Evolutionary conservation across 768 basidiomycete species (phyloP), one percentile per base, ranked within the genome.

Genomic region (Boletus sensibilis): DNA sequence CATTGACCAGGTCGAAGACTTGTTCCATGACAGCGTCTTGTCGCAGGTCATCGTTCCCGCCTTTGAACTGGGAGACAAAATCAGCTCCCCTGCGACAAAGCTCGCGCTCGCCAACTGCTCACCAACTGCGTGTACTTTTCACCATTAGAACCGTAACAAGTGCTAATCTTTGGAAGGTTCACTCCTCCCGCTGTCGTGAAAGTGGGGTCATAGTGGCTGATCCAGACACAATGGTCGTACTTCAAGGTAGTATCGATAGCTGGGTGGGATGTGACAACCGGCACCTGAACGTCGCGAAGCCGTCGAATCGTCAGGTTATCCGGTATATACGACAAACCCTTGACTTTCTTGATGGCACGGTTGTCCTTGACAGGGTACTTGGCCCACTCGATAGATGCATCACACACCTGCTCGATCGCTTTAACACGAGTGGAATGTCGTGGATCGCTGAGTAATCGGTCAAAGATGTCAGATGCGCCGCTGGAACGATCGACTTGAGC

Each of bases 11-110:
- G 20, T 84, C 84, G 65, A 99, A 99, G 2, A 97, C 93, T 72
- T 99, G 97, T 66, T 98, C 93, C 95, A 99, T 98, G 50, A 98
- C 94, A 1, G 95, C 95, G 67, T 99, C 97, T 72, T 99, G 97
- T 39, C 97, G 86, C 44, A 97, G 70, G 65, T 99, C 97, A 63
- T 99, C 97, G 11, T 84, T 79, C 10, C 89, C 89, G 4, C 93
- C 93, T 70, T 99, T 98, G 75, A 94, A 95, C 93, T 96, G 38
- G 34, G 6, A 21, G 58, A 42, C 63, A 45, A n/a, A 2, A 23
- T 60, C 21, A 63, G 34, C 39, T 31, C 23, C 23, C 25, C 20
- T 20, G 29, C 3, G n/a, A 44, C 8, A n/a, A 35, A 27, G 40
- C 8, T n/a, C 23, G 16, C 6, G 20, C 25, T 48, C 6, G 41